phyloP scores from a whole-genome alignment of 2,329 filamentous ascomycete species.

The Cladosporium sp. region DNA sequence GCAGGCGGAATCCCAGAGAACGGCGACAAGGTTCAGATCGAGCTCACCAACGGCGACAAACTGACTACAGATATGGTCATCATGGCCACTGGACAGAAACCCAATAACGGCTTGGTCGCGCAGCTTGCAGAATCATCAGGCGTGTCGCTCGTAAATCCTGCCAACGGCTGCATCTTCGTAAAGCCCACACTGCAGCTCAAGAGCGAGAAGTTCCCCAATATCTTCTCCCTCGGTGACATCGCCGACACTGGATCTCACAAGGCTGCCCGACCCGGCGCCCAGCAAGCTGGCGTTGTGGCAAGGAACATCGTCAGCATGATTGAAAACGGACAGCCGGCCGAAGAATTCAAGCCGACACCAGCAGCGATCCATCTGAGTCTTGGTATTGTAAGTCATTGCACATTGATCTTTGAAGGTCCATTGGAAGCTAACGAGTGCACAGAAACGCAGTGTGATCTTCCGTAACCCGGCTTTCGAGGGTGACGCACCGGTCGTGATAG shows the following conservation, averaged over 20 bases:
- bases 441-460: conserved; percentile 6
- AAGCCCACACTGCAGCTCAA: conserved; percentile 60
- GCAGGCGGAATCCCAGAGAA: conserved; percentile 30
- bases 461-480: not conserved
- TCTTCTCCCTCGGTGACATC: conserved; percentile 68
- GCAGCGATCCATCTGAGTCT: conserved; percentile 9
- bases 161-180: conserved; percentile 44
- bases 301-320: conserved; percentile 57
- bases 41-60: conserved; percentile 49
- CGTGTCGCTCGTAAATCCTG: conserved; percentile 24
- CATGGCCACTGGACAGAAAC: conserved; percentile 61
- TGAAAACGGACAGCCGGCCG: conserved; percentile 24
- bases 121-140: conserved; percentile 53
- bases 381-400: not conserved
- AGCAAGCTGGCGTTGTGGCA: conserved; percentile 56
- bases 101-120: conserved; percentile 56
- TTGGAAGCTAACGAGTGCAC: not conserved
- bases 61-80: conserved; percentile 59
- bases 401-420: not conserved
- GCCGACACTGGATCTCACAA: conserved; percentile 57
- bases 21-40: conserved; percentile 37
- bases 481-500: not conserved
- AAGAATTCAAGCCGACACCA: not conserved
- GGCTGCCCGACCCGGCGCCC: conserved; percentile 54
- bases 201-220: conserved; percentile 51